These are phyloP conservation scores for Apiotrichum sp. DNA, from an alignment of 1,284 basidiomycete genomes.

Conservation along the genomic window DNA sequence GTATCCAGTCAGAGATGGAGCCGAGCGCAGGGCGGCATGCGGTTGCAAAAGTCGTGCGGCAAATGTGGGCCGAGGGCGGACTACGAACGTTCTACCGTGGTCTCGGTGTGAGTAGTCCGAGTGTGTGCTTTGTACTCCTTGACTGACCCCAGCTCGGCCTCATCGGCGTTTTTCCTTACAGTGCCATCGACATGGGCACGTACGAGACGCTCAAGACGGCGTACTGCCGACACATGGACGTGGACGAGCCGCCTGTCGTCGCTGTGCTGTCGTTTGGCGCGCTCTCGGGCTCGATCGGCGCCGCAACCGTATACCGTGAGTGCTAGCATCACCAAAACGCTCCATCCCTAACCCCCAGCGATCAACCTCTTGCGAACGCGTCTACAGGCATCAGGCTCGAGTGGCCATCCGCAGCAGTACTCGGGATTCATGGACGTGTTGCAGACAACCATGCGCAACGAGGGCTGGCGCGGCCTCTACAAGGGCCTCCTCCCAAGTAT, in stretches of 20 bases:
- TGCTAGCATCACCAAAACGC: background rate
- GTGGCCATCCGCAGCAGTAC: conserved; percentile 84
- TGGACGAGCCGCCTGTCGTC: conserved; percentile 75
- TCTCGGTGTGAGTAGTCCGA: conserved; percentile 59
- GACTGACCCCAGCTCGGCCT: conserved; percentile 63
- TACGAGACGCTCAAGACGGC: conserved; percentile 84
- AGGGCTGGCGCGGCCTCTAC: conserved; percentile 94
- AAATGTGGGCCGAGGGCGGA: conserved; percentile 72
- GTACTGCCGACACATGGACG: conserved; percentile 70
- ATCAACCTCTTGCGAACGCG: conserved; percentile 90
- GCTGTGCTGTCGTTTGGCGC: conserved; percentile 81
- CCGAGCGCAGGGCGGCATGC: conserved; percentile 56
- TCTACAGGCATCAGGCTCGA: conserved; percentile 89
- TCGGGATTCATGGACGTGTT: conserved; percentile 81
- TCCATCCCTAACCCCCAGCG: conserved; percentile 37
- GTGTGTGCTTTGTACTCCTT: background rate
- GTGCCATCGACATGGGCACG: conserved; percentile 91
- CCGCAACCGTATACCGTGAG: conserved; percentile 74
- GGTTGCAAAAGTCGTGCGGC: conserved; percentile 56
- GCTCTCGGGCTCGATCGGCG: conserved; percentile 83
- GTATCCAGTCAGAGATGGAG: conserved; percentile 81
- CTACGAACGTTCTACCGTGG: conserved; percentile 85
- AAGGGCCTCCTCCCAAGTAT: conserved; percentile 83
- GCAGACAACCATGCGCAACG: conserved; percentile 69
- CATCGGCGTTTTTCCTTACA: conserved; percentile 79